A percentile compares a stretch with the other conserved stretches of the same genome.
Evolutionary conservation across 768 basidiomycete genomes (phyloP).

Genomic region (Tulasnella sp.): DNA sequence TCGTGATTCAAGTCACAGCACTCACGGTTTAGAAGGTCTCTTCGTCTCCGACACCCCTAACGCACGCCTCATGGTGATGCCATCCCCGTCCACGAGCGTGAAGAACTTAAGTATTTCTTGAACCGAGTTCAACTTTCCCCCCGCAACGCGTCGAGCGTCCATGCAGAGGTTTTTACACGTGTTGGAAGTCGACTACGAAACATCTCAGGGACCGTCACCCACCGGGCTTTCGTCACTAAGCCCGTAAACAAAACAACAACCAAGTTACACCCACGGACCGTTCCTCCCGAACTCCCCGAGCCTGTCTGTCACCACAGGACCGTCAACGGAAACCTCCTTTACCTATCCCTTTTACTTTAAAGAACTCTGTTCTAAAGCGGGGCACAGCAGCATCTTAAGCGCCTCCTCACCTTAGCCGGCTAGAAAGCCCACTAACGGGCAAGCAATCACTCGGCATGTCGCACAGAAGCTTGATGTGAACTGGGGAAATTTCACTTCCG

Average conservation of each 20-base stretch:
- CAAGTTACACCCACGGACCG: neutral
- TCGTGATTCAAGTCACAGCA: neutral
- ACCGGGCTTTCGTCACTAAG: neutral
- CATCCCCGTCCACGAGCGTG: neutral
- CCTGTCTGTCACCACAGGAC: neutral
- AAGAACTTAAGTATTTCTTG: neutral
- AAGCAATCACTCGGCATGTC: neutral
- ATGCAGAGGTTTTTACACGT: neutral
- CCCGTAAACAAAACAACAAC: neutral
- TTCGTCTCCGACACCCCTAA: neutral
- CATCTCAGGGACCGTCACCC: neutral
- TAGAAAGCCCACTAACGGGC: neutral
- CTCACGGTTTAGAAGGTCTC: neutral
- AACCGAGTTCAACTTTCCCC: neutral
- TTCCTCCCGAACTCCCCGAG: neutral
- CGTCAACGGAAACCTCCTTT: neutral
- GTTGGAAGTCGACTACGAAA: neutral
- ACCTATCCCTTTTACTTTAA: neutral
- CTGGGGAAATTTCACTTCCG: neutral
- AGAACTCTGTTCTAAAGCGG: neutral
- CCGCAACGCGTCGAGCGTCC: neutral
- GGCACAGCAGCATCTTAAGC: neutral
- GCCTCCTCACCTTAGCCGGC: neutral
- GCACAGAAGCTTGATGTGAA: neutral
- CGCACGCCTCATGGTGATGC: neutral